Evolutionary conservation across 257 asterid species (phyloP), one percentile per base, ranked within the genome.

Genomic region (Ophiorrhiza pumila): DNA sequence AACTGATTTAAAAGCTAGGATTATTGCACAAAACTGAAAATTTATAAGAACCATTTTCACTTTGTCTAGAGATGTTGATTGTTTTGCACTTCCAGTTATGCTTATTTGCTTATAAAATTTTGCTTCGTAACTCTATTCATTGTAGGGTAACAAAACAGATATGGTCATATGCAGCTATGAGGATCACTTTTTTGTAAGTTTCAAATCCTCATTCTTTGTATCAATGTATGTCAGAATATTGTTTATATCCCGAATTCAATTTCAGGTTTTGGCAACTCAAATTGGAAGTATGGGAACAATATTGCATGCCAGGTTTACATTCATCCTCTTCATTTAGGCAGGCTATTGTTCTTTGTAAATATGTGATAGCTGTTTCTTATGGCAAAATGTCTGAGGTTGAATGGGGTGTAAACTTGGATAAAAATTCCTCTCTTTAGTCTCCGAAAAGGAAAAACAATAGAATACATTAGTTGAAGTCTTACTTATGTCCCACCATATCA

Each of bases 221-320:
- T 8, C 43, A 2, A 47, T 76, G 72, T 14, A 17, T 46, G 5
- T 65, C 2, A 29, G 66, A 75, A 25, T 13, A 8, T 46, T 69
- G 29, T 57, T 23, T 69, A 68, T 76, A 52, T 35, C 52, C 62
- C 75, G 65, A 11, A 32, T 20, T 41, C 58, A 13, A 39, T 79
- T 81, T 7, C 87, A 94, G 99, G 95, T 90, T 32, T 75, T 94
- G 77, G 97, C 87, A 27, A 91, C 96, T 82, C 97, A 94, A 87
- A 88, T 94, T 59, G 97, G 99, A 80, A 87, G 95, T 82, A 88
- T 94, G 97, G 99, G 97, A 35, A 91, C 99, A 34, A 86, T 94
- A 79, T 69, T 94, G 78, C 96, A 90, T 42, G 95, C 97, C 69
- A 88, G 99, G 99, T 93, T 34, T 29, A 78, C 35, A 15, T 62